phyloP scores from a whole-genome alignment of 257 asterid species.

The Oldenlandia corymbosa region DNA sequence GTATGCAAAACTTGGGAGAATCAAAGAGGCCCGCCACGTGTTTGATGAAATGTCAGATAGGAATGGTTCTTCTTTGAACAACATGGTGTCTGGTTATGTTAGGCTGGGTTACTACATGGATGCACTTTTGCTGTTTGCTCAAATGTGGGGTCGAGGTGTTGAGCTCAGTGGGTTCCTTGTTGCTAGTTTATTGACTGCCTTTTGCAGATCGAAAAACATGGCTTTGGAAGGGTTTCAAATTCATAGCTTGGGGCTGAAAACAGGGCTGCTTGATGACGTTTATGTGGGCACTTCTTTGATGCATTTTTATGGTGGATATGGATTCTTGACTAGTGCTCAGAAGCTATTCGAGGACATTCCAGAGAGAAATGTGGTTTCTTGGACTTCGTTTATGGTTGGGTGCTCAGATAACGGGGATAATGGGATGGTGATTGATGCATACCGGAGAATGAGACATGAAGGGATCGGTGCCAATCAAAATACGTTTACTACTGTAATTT shows the following conservation, averaged over 20 bases:
- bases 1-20: conserved; percentile 49
- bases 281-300: conserved; percentile 68
- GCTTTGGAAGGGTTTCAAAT: conserved; percentile 58
- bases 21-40: conserved; percentile 45
- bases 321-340: conserved; percentile 42
- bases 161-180: conserved; percentile 48
- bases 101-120: conserved; percentile 37
- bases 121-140: conserved; percentile 45
- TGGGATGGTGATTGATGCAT: conserved; percentile 38
- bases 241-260: conserved; percentile 67
- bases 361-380: conserved; percentile 75
- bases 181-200: conserved; percentile 69
- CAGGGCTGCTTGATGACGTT: conserved; percentile 50
- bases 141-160: conserved; percentile 53
- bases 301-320: conserved; percentile 76
- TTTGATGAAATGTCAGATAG: conserved; percentile 67
- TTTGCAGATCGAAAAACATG: conserved; percentile 57
- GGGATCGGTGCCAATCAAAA: conserved; percentile 57
- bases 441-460: conserved; percentile 47
- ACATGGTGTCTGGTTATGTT: conserved; percentile 73
- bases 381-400: conserved; percentile 90
- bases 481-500: conserved; percentile 61
- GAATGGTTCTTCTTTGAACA: conserved; percentile 75
- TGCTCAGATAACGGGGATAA: conserved; percentile 44
- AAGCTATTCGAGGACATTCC: conserved; percentile 65